These are phyloP conservation scores for Cyanodermella asteris DNA, from an alignment of 2,329 filamentous ascomycete species.

Conservation along the genomic window DNA sequence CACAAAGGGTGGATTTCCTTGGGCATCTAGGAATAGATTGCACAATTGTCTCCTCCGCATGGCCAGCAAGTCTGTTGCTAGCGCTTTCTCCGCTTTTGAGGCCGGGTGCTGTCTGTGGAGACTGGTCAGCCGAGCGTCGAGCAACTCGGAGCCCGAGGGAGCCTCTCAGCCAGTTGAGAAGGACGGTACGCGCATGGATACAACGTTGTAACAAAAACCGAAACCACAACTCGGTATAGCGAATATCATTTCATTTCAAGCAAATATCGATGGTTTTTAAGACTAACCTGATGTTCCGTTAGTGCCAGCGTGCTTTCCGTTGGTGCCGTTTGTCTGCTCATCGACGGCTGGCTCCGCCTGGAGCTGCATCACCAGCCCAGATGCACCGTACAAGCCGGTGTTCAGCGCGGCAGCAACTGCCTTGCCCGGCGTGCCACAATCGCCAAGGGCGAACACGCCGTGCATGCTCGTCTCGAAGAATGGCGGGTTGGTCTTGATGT, in stretches of 20 bases:
- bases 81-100: too few relatives aligned
- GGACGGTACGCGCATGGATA: too few relatives aligned
- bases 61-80: too few relatives aligned
- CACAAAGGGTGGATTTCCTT: too few relatives aligned
- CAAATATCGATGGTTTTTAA: not conserved
- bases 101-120: too few relatives aligned
- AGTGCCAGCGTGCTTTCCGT: not conserved
- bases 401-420: slow-evolving; percentile 1
- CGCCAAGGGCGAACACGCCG: slow-evolving; percentile 33
- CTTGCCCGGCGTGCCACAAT: slow-evolving; percentile 10
- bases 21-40: too few relatives aligned
- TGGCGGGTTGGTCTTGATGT: slow-evolving; percentile 21
- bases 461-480: slow-evolving; percentile 28
- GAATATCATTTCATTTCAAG: not conserved
- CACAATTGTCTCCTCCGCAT: too few relatives aligned
- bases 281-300: not conserved
- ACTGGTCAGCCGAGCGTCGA: too few relatives aligned
- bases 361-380: not conserved
- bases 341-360: not conserved
- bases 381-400: not conserved
- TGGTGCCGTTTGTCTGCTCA: not conserved
- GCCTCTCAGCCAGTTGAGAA: too few relatives aligned
- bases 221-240: too few relatives aligned
- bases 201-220: too few relatives aligned
- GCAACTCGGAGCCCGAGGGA: too few relatives aligned